phyloP scores from a whole-genome alignment of 169 alveolate genomes.

The Ichthyophthirius multifiliis region DNA sequence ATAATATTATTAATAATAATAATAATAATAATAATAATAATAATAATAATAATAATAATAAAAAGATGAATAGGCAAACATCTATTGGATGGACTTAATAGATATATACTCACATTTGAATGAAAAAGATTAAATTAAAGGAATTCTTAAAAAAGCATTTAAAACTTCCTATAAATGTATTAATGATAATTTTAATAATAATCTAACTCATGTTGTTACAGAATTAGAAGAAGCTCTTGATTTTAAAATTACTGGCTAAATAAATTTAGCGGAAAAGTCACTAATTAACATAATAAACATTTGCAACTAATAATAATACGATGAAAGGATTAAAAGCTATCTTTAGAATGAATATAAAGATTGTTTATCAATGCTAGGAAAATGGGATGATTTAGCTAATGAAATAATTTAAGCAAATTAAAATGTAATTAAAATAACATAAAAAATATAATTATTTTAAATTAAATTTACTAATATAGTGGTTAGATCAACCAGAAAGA shows the following conservation, averaged over 20 bases:
- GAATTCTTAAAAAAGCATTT: slow-evolving; percentile 16
- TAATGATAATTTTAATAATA: too few species aligned
- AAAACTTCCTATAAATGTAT: too few species aligned
- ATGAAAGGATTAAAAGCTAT: background rate
- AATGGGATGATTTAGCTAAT: slow-evolving; percentile 28
- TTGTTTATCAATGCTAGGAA: background rate
- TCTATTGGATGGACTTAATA: slow-evolving; percentile 27
- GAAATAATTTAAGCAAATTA: background rate
- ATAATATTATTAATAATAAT: background rate
- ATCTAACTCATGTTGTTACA: background rate
- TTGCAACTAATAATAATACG: background rate
- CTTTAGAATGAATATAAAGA: slow-evolving; percentile 18
- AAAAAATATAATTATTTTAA: too few species aligned
- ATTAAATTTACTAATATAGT: background rate
- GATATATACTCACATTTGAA: slow-evolving; percentile 11
- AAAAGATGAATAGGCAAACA: background rate
- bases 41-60: background rate
- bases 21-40: background rate
- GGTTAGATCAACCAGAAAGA: background rate
- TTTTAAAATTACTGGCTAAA: slow-evolving; percentile 25
- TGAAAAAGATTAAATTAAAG: slow-evolving; percentile 43
- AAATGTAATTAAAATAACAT: background rate
- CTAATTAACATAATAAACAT: background rate
- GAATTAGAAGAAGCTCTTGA: slow-evolving; percentile 20
- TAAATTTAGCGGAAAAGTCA: background rate